Percentiles rank a stretch among this genome's conserved stretches.
Evolutionary conservation across 139 green algal species (phyloP).

Genomic region (Tetraselmis chui): DNA sequence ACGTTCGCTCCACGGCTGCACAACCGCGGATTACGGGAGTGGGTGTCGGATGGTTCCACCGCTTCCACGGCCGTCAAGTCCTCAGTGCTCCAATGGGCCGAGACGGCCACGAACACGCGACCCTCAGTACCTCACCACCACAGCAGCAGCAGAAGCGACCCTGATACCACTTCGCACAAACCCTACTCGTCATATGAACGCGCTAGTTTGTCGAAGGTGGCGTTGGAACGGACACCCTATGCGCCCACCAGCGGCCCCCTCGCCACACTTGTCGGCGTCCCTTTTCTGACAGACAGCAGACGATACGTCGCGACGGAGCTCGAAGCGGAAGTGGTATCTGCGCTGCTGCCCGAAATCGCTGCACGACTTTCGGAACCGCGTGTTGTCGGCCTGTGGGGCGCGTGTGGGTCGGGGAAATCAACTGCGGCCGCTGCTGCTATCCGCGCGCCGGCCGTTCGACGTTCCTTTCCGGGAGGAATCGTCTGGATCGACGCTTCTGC

Average conservation of each 20-base stretch:
- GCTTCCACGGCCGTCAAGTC: background rate
- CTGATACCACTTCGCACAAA: no score
- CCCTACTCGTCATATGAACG: no score
- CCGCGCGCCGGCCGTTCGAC: background rate
- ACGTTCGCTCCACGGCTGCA: no score
- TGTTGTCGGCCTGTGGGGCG: background rate
- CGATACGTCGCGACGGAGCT: background rate
- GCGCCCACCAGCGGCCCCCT: background rate
- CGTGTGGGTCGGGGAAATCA: background rate
- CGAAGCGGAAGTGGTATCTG: background rate
- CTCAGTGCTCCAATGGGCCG: background rate
- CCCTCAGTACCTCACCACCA: no score
- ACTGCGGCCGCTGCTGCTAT: background rate
- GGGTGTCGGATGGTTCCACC: background rate
- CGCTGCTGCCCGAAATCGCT: background rate
- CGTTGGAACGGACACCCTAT: no score
- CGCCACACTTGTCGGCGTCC: background rate
- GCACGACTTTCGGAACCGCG: background rate
- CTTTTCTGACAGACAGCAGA: background rate
- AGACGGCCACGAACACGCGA: background rate
- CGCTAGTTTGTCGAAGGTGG: no score
- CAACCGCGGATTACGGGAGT: background rate
- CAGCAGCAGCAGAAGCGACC: no score
- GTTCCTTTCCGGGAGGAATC: background rate
- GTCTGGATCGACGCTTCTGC: background rate